phyloP scores from a whole-genome alignment of 1,284 basidiomycete genomes.

The Leucoagaricus sp. region DNA sequence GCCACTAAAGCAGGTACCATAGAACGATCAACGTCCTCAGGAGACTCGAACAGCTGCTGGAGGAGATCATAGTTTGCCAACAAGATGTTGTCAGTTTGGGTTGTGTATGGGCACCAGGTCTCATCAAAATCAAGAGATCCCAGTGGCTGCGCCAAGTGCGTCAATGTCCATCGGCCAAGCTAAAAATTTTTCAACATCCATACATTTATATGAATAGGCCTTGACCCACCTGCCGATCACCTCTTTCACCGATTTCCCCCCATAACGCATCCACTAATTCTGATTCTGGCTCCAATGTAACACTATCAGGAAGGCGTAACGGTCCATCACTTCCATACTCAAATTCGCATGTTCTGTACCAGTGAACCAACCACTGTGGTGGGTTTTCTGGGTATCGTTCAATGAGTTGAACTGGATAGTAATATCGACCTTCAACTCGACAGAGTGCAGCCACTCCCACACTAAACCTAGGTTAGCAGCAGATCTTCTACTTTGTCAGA shows the following conservation, averaged over 20 bases:
- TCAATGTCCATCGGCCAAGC: too few species aligned
- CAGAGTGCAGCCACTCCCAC: not conserved
- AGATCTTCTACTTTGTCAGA: too few species aligned
- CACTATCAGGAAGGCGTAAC: not conserved
- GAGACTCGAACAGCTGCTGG: too few species aligned
- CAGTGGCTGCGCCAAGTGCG: too few species aligned
- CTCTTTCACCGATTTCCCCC: not conserved
- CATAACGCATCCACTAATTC: not conserved
- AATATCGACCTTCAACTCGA: not conserved
- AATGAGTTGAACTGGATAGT: not conserved
- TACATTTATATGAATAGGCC: not conserved
- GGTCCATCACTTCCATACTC: not conserved
- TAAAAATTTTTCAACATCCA: too few species aligned
- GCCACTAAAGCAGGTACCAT: too few species aligned
- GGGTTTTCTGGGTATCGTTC: not conserved
- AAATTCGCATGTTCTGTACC: not conserved
- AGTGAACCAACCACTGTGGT: not conserved
- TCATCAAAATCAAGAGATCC: too few species aligned
- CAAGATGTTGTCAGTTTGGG: too few species aligned
- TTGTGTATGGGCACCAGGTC: too few species aligned
- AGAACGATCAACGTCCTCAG: too few species aligned
- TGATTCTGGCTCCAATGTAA: not conserved
- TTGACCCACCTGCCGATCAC: not conserved
- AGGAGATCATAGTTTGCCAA: too few species aligned
- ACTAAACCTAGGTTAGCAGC: too few species aligned